Percentiles rank a stretch among this genome's conserved stretches.
These are phyloP conservation scores for Venturia carpophila DNA, from an alignment of 2,329 filamentous ascomycete genomes.

Conservation along the genomic window DNA sequence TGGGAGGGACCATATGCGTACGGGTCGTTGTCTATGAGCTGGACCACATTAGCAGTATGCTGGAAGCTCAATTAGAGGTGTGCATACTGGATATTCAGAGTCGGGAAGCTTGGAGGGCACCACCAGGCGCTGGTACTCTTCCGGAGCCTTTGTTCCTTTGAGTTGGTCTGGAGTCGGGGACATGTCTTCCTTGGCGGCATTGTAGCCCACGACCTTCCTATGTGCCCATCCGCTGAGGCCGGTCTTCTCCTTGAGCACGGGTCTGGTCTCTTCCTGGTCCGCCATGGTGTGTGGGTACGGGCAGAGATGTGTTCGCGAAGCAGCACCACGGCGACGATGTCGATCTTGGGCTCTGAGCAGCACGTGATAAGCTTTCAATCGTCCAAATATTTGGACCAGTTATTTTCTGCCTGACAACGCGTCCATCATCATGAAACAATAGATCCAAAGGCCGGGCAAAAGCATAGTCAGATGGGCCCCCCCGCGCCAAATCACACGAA, in stretches of 20 bases:
- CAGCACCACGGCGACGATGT: constrained; percentile 16
- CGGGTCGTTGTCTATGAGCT: constrained; percentile 99
- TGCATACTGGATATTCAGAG: constrained; percentile 10
- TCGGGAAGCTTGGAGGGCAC: constrained; percentile 13
- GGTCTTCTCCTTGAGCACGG: constrained; percentile 66
- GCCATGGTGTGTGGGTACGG: constrained; percentile 28
- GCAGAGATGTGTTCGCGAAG: constrained; percentile 15
- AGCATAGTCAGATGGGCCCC: constrained; percentile 1
- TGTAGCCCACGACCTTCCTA: constrained; percentile 34
- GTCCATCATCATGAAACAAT: constrained; percentile 13
- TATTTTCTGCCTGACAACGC: background rate
- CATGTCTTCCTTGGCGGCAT: constrained; percentile 7
- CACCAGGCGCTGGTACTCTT: constrained; percentile 1
- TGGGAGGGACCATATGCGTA: constrained; percentile 45
- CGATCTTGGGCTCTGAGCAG: background rate
- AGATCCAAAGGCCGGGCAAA: background rate
- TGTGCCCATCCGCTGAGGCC: constrained; percentile 82
- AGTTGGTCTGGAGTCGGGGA: constrained; percentile 5
- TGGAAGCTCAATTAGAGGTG: background rate
- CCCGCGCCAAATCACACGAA: constrained; percentile 16
- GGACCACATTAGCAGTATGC: constrained; percentile 24
- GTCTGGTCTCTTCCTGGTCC: constrained; percentile 28
- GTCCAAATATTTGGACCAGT: background rate
- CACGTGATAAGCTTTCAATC: background rate
- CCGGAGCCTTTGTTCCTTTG: background rate